These are phyloP conservation scores for Simmondsia chinensis DNA, from an alignment of 148 eudicot genomes.

Conservation along the genomic window DNA sequence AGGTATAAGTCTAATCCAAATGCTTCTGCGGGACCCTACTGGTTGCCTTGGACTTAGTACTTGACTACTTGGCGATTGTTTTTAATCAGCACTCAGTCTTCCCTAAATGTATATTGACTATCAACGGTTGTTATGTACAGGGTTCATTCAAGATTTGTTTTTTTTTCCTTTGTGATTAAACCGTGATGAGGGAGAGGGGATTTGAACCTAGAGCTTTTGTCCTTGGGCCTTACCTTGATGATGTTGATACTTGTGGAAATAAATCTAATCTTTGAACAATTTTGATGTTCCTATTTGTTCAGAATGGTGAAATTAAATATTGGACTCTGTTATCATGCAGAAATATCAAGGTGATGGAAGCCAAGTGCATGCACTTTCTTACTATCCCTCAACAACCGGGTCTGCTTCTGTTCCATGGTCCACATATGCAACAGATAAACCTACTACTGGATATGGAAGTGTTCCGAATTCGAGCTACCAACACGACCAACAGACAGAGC, in stretches of 20 bases:
- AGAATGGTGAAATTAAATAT: neutral
- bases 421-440: conserved; percentile 23
- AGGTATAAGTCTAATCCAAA: no score
- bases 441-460: conserved; percentile 35
- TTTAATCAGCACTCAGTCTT: no score
- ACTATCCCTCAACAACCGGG: conserved; percentile 33
- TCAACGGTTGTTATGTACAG: no score
- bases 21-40: no score
- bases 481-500: conserved; percentile 39
- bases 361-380: conserved; percentile 46
- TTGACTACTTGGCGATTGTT: no score
- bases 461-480: conserved; percentile 36
- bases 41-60: no score
- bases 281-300: neutral
- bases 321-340: conserved; percentile 10
- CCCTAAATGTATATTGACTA: no score
- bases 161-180: no score
- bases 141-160: no score
- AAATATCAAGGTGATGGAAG: conserved; percentile 36
- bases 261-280: neutral
- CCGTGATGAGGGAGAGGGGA: no score
- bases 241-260: neutral
- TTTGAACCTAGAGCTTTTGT: no score
- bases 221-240: no score
- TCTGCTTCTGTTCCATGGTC: conserved; percentile 42